Conservation (phyloP, 1,284 basidiomycete species). For the Kwoniella shivajii region DNA sequence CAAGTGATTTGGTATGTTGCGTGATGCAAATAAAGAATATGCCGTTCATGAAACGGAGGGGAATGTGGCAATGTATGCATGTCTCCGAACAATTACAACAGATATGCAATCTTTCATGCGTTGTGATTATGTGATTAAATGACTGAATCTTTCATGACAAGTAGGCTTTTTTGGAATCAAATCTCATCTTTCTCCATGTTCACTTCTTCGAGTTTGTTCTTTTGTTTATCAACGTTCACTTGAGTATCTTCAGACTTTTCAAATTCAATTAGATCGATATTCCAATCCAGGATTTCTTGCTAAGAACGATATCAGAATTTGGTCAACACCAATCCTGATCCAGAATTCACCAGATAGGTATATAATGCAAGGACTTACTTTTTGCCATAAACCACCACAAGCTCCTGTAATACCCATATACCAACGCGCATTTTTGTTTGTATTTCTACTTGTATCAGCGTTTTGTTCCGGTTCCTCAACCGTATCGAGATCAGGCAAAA, state of each 20-base stretch:
- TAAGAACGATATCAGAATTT: not conserved
- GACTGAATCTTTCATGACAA: no score
- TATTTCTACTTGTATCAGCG: no score
- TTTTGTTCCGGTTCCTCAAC: slow-evolving; percentile 8
- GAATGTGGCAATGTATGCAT: no score
- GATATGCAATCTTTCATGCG: no score
- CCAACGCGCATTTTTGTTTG: no score
- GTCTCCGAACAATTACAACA: no score
- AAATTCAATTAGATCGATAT: slow-evolving; percentile 12
- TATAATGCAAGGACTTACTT: slow-evolving; percentile 22
- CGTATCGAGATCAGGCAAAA: slow-evolving; percentile 10
- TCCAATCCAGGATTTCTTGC: slow-evolving; percentile 22
- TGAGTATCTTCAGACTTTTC: no score
- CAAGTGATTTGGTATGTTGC: no score
- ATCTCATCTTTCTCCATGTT: not conserved
- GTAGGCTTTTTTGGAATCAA: no score
- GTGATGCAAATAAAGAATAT: no score
- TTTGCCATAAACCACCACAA: slow-evolving; percentile 40
- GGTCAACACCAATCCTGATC: not conserved
- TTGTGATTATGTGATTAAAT: no score
- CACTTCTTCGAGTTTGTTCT: not conserved
- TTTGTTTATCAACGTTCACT: not conserved
- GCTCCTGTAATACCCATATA: slow-evolving; percentile 36
- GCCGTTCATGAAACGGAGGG: no score
- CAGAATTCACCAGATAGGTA: not conserved